Evolutionary conservation across 73 alveolate genomes (phyloP), one percentile per base, ranked within the genome.

Genomic region (Halteria grandinella): DNA sequence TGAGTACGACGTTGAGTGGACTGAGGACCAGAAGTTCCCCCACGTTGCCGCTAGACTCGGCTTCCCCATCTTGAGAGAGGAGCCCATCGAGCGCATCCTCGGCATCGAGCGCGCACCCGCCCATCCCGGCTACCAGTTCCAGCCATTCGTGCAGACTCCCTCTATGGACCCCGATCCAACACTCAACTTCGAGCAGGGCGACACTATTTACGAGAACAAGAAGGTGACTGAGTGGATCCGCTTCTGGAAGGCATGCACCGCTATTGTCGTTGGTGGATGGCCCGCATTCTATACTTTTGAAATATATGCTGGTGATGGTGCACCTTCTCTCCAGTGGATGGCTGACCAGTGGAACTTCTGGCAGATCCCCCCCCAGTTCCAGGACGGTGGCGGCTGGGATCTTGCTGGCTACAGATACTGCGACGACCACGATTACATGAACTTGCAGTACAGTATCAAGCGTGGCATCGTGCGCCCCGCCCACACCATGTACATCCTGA

Each of bases 81-180:
- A 79, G 52, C 97, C 97, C 51, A 40, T 82, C 32, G 91, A 91
- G 75, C 58, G 88, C 23, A 87, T 91, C 59, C 41, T 83, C 28
- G 92, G 97, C 23, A 44, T 86, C 43, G 97, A 91, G 77, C 71
- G 93, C 37, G 91, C 92, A 39, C 87, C 84, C 44, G 87, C 90
- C 59, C 97, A 91, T 75, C 97, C 97, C 15, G 75, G 85, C 21
- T 91, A 91, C 66, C 78, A 86, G 71, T 85, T 75, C 86, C 75
- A 91, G 70, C 95, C 97, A 58, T 91, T 91, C 89, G 95, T 91
- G n/a, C 80, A 91, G 85, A 85, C 90, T 55, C 95, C 97, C 15
- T 75, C 93, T 12, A 83, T 85, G 88, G 92, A 87, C 64, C 97
- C 97, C 21, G 94, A 78, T 69, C 91, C 97, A 28, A 75, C 95